Base-by-base conservation (phyloP, 257 asterid genomes). In the Lycium ferocissimum region DNA sequence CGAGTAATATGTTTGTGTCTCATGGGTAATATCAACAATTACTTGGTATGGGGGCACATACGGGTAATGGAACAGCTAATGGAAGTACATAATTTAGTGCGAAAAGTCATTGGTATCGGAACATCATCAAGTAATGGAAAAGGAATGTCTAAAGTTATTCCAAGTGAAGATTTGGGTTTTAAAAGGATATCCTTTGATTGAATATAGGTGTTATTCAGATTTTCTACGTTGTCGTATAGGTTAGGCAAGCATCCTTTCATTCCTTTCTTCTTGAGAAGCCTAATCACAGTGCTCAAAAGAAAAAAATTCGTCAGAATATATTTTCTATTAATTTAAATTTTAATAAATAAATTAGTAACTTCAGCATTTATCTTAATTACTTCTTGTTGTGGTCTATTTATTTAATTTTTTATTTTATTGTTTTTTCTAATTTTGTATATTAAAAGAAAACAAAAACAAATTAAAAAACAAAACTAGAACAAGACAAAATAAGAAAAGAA, bases 321-420 rank as follows among this genome's bases (percentile, higher is more conserved):
- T 92, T 91, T 87, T 4, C 83, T 85, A 0, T 86, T 84, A n/a
- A 87, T 88, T 26, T 79, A 75, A 0, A 88, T 91, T 58, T 90
- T 91, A 0, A 91, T 92, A 10, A 92, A 90, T 7, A 92, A 33
- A 2, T 26, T 26, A 26, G 33, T 26, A 26, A 88, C 91, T 3
- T 80, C 72, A 9, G 33, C 33, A 26, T 26, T 26, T 26, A 26
- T 26, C 0, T 26, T 26, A 26, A 26, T 26, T 26, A 26, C 33
- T 26, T 26, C 0, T 26, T 26, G 1, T 26, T 26, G 33, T 26
- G 33, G 33, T 26, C 33, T 26, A 26, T 0, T 26, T 26, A 26
- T 26, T 26, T 26, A 26, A 26, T 26, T 26, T 26, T 26, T 26
- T 26, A 26, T 26, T 26, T 26, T 26, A 26, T 26, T 26, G 33